Evolutionary conservation across 1,284 basidiomycete species (phyloP), one percentile per base, ranked within the genome.

Genomic region (Rhizoctonia solani): DNA sequence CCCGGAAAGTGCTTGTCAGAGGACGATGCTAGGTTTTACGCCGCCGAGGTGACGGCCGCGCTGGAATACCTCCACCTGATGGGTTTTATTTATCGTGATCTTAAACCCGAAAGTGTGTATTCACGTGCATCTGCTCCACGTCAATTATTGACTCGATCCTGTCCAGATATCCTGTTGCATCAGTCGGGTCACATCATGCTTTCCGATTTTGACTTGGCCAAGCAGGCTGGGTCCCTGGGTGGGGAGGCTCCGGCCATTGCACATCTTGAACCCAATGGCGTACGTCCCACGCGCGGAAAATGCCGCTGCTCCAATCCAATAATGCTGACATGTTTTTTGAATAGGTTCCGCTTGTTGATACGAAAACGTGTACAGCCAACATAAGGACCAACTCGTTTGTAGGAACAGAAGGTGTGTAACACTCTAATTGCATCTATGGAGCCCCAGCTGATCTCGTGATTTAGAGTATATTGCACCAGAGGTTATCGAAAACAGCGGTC

Each of bases 131-230:
- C n/a, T 16, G 14, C 16, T 4, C 67, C 69, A 68, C 61, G 65
- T 34, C 11, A 11, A 34, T 66, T 70, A 41, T 32, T 34, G 27
- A 25, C n/a, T 72, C 54, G 71, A 14, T 21, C 23, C 32, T 46
- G 42, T 61, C 53, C 75, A 98, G 95, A 99, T 77, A 99, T 99
- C 74, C 82, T 99, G n/a, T 82, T 99, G 59, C 97, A 99, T 78
- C 92, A 98, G 76, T 95, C 94, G 21, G 97, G 97, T 16, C 97
- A 99, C 79, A 97, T 99, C 74, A 98, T 98, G 95, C 81, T 99
- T 72, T 98, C 96, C 52, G 97, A 99, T 79, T 99, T 99, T 80
- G 97, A 99, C 80, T 84, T 99, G 32, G 97, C 96, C 11, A 99
- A 98, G 75, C 93, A 97, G 75, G 95, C 93, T 46, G 90, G 85